A percentile compares a stretch with the other conserved stretches of the same genome.
Evolutionary conservation across 331 rosid genomes (phyloP).

Genomic region (Malus hybrid): DNA sequence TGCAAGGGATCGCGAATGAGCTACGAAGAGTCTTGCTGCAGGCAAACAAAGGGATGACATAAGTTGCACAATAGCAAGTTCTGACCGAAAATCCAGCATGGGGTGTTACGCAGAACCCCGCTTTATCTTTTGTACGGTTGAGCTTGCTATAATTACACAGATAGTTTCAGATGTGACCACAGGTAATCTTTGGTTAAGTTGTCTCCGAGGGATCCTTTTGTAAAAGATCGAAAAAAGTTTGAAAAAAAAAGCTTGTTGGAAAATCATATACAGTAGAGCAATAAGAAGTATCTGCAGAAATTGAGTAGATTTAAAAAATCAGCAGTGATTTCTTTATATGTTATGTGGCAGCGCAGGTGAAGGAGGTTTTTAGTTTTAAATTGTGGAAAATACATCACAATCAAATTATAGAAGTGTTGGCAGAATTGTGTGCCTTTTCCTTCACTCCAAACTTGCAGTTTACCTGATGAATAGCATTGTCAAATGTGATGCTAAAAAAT

Average conservation of each 20-base stretch:
- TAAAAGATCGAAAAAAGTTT: background rate
- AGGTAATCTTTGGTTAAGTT: background rate
- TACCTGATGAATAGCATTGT: too few relatives aligned
- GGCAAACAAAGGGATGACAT: constrained; percentile 43
- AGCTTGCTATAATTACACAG: constrained; percentile 8
- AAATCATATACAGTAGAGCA: background rate
- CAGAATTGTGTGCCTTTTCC: too few relatives aligned
- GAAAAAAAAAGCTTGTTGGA: background rate
- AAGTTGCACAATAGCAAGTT: constrained; percentile 15
- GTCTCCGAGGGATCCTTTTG: background rate
- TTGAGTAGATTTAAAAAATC: background rate
- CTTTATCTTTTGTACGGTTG: constrained; percentile 7
- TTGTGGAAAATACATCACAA: background rate
- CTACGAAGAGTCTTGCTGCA: constrained; percentile 57
- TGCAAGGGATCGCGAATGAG: constrained; percentile 70
- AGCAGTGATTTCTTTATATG: background rate
- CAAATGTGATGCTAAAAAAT: too few relatives aligned
- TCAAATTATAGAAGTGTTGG: background rate
- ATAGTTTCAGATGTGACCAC: constrained; percentile 11
- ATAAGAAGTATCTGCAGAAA: background rate
- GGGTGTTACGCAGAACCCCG: too few relatives aligned
- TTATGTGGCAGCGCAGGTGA: background rate
- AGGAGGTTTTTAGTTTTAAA: background rate
- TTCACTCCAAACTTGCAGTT: too few relatives aligned
- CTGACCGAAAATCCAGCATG: background rate